Percentiles rank a stretch among this genome's conserved stretches.
Conservation (phyloP, 2,329 filamentous ascomycete genomes). For the Akanthomyces lecanii region DNA sequence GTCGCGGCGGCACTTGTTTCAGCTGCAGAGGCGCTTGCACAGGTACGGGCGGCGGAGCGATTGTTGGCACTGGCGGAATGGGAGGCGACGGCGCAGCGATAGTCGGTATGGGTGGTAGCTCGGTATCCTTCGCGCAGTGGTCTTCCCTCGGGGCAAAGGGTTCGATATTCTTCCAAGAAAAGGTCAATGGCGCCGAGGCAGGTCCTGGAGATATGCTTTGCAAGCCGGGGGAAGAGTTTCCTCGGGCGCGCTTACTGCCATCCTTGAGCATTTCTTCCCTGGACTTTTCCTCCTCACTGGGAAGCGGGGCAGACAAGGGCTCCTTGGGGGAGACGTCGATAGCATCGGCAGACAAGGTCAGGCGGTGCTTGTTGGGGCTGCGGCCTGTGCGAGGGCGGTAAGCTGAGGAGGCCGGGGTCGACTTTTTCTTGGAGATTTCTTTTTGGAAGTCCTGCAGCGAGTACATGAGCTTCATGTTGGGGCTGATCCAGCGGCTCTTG, state of each 20-base stretch:
- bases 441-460: constrained; percentile 79
- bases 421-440: constrained; percentile 50
- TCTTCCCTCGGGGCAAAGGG: constrained; percentile 1
- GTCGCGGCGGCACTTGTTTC: constrained; percentile 29
- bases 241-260: constrained; percentile 44
- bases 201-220: constrained; percentile 57
- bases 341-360: constrained; percentile 56
- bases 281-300: constrained; percentile 46
- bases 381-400: constrained; percentile 47
- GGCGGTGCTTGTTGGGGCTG: constrained; percentile 56
- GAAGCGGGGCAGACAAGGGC: constrained; percentile 58
- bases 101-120: not conserved
- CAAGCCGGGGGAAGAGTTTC: constrained; percentile 49
- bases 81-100: not conserved
- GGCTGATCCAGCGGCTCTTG: constrained; percentile 82
- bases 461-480: constrained; percentile 90
- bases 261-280: constrained; percentile 36
- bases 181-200: constrained; percentile 62
- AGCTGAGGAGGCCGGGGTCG: constrained; percentile 38
- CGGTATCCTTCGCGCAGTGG: not conserved
- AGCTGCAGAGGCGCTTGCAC: constrained; percentile 18
- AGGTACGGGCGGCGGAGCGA: constrained; percentile 20
- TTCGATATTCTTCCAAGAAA: constrained; percentile 49
- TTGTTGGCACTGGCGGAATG: constrained; percentile 16
- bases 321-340: constrained; percentile 50